Conservation (phyloP, 371 early-diverging fungal genomes). For the Basidiobolus meristosporus region DNA sequence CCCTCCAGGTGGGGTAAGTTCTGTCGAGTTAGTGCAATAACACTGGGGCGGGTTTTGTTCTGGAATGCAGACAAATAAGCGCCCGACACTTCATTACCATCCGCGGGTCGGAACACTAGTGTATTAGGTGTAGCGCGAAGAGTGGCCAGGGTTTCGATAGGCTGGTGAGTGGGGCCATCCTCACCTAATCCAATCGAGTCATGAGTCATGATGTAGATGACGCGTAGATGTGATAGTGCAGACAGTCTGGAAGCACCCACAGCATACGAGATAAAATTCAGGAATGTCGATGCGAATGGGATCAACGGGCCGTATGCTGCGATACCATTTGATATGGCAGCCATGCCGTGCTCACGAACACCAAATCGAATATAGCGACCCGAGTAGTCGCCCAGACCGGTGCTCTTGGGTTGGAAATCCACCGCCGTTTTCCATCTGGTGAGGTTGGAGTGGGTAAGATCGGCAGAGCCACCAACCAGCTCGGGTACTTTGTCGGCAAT, state of each 20-base stretch:
- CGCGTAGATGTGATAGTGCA: slow-evolving; percentile 74
- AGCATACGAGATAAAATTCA: slow-evolving; percentile 84
- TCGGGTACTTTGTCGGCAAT: slow-evolving; percentile 63
- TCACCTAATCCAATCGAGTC: slow-evolving; percentile 97
- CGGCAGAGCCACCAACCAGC: slow-evolving; percentile 96
- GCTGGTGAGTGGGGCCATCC: slow-evolving; percentile 99
- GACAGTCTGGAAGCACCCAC: slow-evolving; percentile 79
- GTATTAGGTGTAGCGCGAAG: slow-evolving; percentile 92
- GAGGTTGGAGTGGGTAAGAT: slow-evolving; percentile 93
- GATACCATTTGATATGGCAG: slow-evolving; percentile 91
- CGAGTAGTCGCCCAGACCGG: slow-evolving; percentile 50
- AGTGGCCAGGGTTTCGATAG: slow-evolving; percentile 91
- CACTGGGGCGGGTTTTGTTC: slow-evolving; percentile 53
- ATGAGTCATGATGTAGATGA: slow-evolving; percentile 96
- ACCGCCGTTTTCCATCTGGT: slow-evolving; percentile 84
- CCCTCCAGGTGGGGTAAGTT: slow-evolving; percentile 81
- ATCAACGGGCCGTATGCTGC: slow-evolving; percentile 75
- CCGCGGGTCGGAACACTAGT: slow-evolving; percentile 81
- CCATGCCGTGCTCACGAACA: slow-evolving; percentile 99
- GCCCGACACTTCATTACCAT: slow-evolving; percentile 92
- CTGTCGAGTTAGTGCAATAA: slow-evolving; percentile 88
- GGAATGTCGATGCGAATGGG: slow-evolving; percentile 91
- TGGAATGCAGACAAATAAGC: slow-evolving; percentile 69
- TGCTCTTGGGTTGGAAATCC: slow-evolving; percentile 72
- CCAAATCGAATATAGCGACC: slow-evolving; percentile 94